Evolutionary conservation across 495 filamentous ascomycete genomes (phyloP), one percentile per base, ranked within the genome.

Genomic region (Rhizodiscina lignyota): DNA sequence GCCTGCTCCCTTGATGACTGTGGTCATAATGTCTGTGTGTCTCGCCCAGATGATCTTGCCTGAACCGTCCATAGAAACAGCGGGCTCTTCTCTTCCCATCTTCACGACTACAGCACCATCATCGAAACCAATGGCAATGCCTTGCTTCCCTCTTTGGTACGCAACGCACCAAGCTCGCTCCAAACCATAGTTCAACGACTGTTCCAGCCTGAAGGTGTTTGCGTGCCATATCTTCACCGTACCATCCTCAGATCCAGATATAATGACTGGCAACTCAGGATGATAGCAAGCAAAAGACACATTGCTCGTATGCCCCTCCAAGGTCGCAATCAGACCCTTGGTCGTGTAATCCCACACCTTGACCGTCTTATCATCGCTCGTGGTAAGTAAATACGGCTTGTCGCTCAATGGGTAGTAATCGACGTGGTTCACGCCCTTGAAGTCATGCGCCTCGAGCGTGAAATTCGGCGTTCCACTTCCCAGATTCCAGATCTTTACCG

Each of bases 251-350:
- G 86, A 94, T 41, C 89, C 89, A n/a, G 87, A 94, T 36, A 99
- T 91, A 43, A 99, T 96, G 42, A 99, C 77, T 8, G 89, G 89
- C 21, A 99, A 61, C 57, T 96, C 91, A 0, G 89, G 89, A 53
- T 99, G 89, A 51, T 94, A 99, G 59, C 85, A 93, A 15, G 89
- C 89, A 49, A 96, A 99, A 5, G 83, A 93, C n/a, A 99, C 89
- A 48, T 99, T 99, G 59, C 83, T 92, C 4, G 87, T 91, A 49
- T 99, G 89, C 30, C 91, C 91, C 59, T 99, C 89, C 18, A 99
- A 62, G 20, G 87, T 96, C 18, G 87, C 87, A 52, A 96, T 94
- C 28, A 94, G 68, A 26, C 83, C 86, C 59, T 96, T 96, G 21
- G 87, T 96, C 2, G 89, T 96, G 60, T 96, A 94, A 52, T 96